Base-by-base conservation (phyloP, 2,329 filamentous ascomycete genomes). In the Xylaria sp. region DNA sequence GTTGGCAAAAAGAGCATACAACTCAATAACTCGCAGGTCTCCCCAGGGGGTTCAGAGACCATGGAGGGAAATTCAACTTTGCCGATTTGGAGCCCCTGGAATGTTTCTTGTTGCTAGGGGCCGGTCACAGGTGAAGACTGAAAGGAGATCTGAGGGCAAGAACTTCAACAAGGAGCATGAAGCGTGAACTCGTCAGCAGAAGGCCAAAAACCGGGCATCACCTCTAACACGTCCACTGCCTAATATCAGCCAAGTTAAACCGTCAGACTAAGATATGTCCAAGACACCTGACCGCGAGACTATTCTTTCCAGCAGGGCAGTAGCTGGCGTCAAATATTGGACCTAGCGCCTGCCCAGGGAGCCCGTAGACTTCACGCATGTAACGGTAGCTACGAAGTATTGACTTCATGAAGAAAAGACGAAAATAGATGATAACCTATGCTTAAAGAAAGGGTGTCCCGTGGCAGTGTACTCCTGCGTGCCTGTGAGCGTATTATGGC, bases 11-110 rank as follows among this genome's bases (percentile, higher is more conserved):
- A n/a, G n/a, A n/a, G n/a, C n/a, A 52, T 38, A 37, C 43, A 48
- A 44, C 53, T 41, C 24, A 21, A 45, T 39, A 18, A 42, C 29
- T 22, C 43, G 54, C 52, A 46, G 24, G 37, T 52, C 52, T 38
- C 47, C 40, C 44, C 52, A 41, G 54, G 58, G 56, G 52, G 58
- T 61, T 61, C 43, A 39, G 11, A 37, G 56, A 56, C 42, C 47
- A n/a, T n/a, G n/a, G n/a, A n/a, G n/a, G 47, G 48, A 41, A 56
- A 59, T 53, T 9, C 40, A 39, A 24, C 24, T 16, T 48, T 22
- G 39, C 29, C 39, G 39, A 34, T 48, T 16, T 21, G 41, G 39
- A 41, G 19, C 22, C 40, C 34, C 20, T 48, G 24, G n/a, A 34
- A 34, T 6, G 16, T 44, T 40, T 39, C 24, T 38, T 21, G 22